phyloP scores from a whole-genome alignment of 106 monocot species.

The Dendrobium chrysotoxum region DNA sequence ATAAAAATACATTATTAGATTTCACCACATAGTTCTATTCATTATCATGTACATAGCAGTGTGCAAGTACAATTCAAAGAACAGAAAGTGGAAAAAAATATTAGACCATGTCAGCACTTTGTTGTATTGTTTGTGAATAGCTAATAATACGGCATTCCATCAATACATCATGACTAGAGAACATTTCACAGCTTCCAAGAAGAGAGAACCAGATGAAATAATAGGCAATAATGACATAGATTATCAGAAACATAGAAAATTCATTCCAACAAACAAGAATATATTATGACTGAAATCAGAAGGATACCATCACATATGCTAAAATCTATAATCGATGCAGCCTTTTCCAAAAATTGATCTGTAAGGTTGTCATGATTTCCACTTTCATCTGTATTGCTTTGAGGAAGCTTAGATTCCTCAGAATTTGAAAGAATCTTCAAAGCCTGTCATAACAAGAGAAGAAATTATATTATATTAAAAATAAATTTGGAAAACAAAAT shows the following conservation, averaged over 20 bases:
- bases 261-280: not conserved
- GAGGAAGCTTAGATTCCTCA: conserved; percentile 10
- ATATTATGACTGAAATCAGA: not conserved
- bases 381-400: conserved; percentile 16
- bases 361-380: conserved; percentile 12
- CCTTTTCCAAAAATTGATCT: conserved; percentile 46
- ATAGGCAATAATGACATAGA: not conserved
- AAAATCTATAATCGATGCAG: conserved; percentile 29
- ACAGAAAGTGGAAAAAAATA: not conserved
- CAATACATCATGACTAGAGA: not conserved
- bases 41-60: not conserved
- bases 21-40: not conserved
- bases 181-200: not conserved
- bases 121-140: not conserved
- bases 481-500: not conserved
- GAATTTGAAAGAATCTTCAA: conserved; percentile 32
- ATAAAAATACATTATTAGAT: not conserved
- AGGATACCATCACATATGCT: conserved; percentile 47
- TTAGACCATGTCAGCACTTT: not conserved
- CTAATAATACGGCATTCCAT: not conserved
- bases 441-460: conserved; percentile 30
- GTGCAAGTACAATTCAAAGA: not conserved
- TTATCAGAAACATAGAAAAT: not conserved
- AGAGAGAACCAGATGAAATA: not conserved
- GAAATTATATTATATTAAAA: not conserved